Base-by-base conservation (phyloP, 805 yeast genomes). In the Kurtzmaniella fragi region DNA sequence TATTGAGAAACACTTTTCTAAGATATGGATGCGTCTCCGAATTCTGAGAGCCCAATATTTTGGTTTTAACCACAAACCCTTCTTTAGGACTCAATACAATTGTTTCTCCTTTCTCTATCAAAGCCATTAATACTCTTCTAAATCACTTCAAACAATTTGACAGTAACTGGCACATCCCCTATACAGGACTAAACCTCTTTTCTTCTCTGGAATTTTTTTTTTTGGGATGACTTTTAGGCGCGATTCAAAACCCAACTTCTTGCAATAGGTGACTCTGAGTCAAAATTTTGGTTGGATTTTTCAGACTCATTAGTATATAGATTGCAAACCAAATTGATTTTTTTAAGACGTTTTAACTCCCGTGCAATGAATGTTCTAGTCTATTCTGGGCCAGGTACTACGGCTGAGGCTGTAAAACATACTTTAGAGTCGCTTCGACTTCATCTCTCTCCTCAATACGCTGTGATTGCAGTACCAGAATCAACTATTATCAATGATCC, bases 321-420 rank as follows among this genome's bases (percentile, higher is more conserved):
- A 23, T 17, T 14, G 26, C 7, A 11, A 25, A 26, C 11, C n/a
- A 14, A 4, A 17, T 11, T 23, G 28, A 8, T 8, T 17, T n/a
- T 11, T 33, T 23, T 33, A 14, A 14, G 36, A 17, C 28, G 29
- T 23, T 23, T 16, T 20, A 20, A 8, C 8, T 20, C 25, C 25
- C 25, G 25, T 20, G 25, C 13, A 28, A 64, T 64, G 70, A 64
- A 64, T 45, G 66, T 61, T 7, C 49, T 62, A 34, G 66, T 64
- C 1, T 63, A 64, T 35, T 47, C 64, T n/a, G 63, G 63, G 34
- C 83, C 87, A 1, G 99, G 99, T 2, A 77, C 97, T 5, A 85
- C 97, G 0, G 72, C 83, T 1, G 95, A 88, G 37, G 82, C 93
- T 25, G 95, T 89, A 37, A 83, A 80, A 44, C 95, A 90, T 52